Evolutionary conservation across 2,329 filamentous ascomycete genomes (phyloP), one percentile per base, ranked within the genome.

Genomic region (Neofusicoccum umdonicola): DNA sequence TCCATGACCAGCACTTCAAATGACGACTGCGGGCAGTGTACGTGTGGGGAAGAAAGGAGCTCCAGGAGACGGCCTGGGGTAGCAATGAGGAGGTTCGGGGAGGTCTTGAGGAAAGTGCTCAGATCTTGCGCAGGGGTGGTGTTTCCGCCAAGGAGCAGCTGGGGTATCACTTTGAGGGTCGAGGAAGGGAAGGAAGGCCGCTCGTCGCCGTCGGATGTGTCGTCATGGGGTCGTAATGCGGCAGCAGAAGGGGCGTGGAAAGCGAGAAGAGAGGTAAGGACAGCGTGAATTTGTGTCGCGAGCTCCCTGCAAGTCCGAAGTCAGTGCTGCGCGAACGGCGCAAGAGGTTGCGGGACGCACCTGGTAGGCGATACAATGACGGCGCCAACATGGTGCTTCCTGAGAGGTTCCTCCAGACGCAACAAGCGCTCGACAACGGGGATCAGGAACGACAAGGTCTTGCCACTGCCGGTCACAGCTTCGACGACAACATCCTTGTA

Each of bases 401-500:
- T 96, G 39, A 92, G 88, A 2, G 92, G 90, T 66, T 94, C 91
- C 66, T 93, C 89, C 34, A 91, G 80, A 68, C 90, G 88, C 66
- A 98, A 81, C 51, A 98, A 82, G 70, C 91, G 90, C 77, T 96
- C 90, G 27, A 96, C 85, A 3, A 96, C 82, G 1, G 93, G 93
- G 52, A 97, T 88, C 39, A 96, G 80, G 72, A 94, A 99, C 1
- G 92, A 86, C 35, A 97, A 82, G 0, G 93, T 97, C 79, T 97
- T 97, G 66, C 93, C 93, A 76, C 91, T 95, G 12, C 93, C 93
- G 2, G 93, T 97, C 3, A 96, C 93, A 37, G 92, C 92, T 83
- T 96, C 92, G 5, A 97, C 93, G 0, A 97, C 93, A 4, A 96
- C 91, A 77, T 97, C 93, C 73, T 96, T 96, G 76, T 96, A 91